Percentiles rank a stretch among this genome's conserved stretches.
Conservation (phyloP, 495 filamentous ascomycete genomes). For the Daldinia concentrica region DNA sequence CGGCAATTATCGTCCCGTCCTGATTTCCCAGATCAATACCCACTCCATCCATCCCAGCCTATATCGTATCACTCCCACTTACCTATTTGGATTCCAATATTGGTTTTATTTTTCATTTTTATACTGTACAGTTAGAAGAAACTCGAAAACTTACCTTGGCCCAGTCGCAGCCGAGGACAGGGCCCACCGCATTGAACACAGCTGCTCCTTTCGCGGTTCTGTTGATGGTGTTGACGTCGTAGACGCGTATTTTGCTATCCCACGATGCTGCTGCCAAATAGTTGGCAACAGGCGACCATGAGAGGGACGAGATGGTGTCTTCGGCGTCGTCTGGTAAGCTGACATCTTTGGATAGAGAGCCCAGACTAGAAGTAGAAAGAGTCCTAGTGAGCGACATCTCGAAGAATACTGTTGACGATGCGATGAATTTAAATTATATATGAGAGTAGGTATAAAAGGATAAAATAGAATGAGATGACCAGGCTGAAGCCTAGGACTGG, state of each 20-base stretch:
- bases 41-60: constrained; percentile 1
- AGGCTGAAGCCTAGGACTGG: too few relatives aligned
- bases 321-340: constrained; percentile 70
- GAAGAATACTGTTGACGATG: not conserved
- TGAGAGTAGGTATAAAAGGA: not conserved
- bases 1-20: constrained; percentile 76
- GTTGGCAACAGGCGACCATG: constrained; percentile 70
- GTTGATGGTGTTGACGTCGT: constrained; percentile 73
- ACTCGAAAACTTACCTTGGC: constrained; percentile 69
- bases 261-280: constrained; percentile 82
- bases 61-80: not conserved
- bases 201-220: constrained; percentile 77
- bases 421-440: not conserved
- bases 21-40: constrained; percentile 34
- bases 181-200: constrained; percentile 74
- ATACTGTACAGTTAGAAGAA: constrained; percentile 17
- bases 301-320: constrained; percentile 84
- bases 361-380: constrained; percentile 65
- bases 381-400: constrained; percentile 11
- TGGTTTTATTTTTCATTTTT: constrained; percentile 23
- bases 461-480: not conserved
- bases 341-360: constrained; percentile 76
- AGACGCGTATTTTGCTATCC: constrained; percentile 93
- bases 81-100: constrained; percentile 20
- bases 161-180: constrained; percentile 80